These are phyloP conservation scores for Amaranthus hypochondriacus DNA, from an alignment of 148 eudicot genomes.

Conservation along the genomic window DNA sequence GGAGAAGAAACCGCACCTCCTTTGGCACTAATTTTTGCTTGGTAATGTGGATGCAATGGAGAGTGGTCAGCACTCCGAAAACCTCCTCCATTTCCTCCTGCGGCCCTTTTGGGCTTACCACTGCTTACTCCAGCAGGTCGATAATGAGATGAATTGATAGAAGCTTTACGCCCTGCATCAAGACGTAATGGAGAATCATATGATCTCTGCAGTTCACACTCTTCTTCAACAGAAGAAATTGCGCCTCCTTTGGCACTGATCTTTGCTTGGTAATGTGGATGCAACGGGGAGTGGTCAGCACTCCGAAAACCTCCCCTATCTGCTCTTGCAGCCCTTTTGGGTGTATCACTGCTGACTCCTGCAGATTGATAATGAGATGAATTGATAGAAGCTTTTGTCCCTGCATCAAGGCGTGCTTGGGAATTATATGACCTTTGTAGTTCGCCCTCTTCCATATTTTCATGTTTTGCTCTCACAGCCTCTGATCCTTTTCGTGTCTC, in stretches of 20 bases:
- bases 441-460: constrained; percentile 32
- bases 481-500: constrained; percentile 30
- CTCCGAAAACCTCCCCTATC: constrained; percentile 43
- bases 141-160: constrained; percentile 32
- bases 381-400: constrained; percentile 28
- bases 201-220: constrained; percentile 34
- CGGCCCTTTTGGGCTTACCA: constrained; percentile 41
- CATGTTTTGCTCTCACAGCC: constrained; percentile 32
- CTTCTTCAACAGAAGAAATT: constrained; percentile 38
- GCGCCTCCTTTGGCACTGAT: constrained; percentile 37
- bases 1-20: constrained; percentile 49
- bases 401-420: constrained; percentile 31
- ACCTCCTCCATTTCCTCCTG: constrained; percentile 35
- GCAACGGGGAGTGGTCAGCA: constrained; percentile 56
- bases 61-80: constrained; percentile 51
- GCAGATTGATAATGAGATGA: constrained; percentile 35
- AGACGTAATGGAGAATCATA: constrained; percentile 34
- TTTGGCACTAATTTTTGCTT: constrained; percentile 42
- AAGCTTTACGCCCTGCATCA: constrained; percentile 31
- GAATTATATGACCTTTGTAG: constrained; percentile 33
- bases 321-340: constrained; percentile 34
- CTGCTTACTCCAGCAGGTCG: constrained; percentile 37
- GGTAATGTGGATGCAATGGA: constrained; percentile 55
- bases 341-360: constrained; percentile 41
- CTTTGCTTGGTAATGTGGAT: constrained; percentile 50